Evolutionary conservation across 345 rosid species (phyloP).

Genomic region (Populus pruinosa): DNA sequence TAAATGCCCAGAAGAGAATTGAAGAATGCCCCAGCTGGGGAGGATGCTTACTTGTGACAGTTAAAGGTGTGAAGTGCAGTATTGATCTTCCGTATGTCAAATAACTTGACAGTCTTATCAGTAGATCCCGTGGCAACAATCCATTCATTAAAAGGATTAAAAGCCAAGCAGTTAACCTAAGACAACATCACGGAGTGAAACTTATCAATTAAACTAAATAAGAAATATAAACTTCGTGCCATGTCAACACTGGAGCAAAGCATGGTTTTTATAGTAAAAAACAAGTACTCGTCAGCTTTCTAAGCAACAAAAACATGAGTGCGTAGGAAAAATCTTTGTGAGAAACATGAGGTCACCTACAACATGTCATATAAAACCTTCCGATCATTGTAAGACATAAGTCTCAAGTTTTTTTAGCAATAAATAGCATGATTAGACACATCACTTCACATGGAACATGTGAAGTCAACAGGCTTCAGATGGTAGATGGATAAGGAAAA

Average conservation of each 20-base stretch:
- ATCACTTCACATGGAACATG: not conserved
- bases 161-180: constrained; percentile 96
- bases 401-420: not conserved
- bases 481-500: not conserved
- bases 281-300: not conserved
- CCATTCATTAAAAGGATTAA: constrained; percentile 99
- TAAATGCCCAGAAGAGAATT: not conserved
- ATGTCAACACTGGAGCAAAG: not conserved
- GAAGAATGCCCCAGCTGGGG: not conserved
- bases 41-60: constrained; percentile 74
- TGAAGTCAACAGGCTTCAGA: not conserved
- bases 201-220: not conserved
- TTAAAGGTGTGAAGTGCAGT: constrained; percentile 88
- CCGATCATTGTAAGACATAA: not conserved
- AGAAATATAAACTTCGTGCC: not conserved
- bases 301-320: not conserved
- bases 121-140: constrained; percentile 98
- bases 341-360: not conserved
- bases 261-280: not conserved
- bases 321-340: not conserved
- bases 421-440: not conserved
- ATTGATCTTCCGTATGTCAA: constrained; percentile 85
- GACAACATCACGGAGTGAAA: constrained; percentile 5
- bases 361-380: not conserved
- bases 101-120: constrained; percentile 92